phyloP scores from a whole-genome alignment of 2,329 filamentous ascomycete genomes.

The Fusarium abutilonis region DNA sequence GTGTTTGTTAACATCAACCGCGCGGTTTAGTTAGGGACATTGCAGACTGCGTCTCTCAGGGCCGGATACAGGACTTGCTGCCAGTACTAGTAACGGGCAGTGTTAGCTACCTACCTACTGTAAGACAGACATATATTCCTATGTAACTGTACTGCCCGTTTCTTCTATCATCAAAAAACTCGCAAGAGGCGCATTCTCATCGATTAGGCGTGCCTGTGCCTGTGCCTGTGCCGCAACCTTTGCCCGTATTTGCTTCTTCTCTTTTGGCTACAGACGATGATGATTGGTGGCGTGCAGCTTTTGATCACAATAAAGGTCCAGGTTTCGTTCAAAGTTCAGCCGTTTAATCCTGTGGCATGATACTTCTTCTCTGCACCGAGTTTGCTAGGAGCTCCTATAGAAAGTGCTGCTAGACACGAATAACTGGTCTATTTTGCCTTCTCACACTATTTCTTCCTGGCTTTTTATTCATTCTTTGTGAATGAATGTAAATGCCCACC shows the following conservation, averaged over 20 bases:
- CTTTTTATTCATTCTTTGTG: conserved; percentile 10
- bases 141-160: too few species aligned
- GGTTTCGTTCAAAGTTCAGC: not conserved
- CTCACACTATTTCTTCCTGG: conserved; percentile 3
- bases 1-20: conserved; percentile 10
- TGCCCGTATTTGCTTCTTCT: conserved; percentile 7
- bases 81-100: too few species aligned
- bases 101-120: too few species aligned
- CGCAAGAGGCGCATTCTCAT: not conserved
- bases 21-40: conserved; percentile 10
- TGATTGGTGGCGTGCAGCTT: conserved; percentile 20
- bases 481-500: conserved; percentile 16
- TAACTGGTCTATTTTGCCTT: conserved; percentile 12
- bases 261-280: not conserved
- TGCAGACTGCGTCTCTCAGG: not conserved
- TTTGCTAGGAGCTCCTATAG: conserved; percentile 7
- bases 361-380: not conserved
- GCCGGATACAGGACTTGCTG: not conserved
- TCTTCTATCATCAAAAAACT: too few species aligned
- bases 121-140: too few species aligned
- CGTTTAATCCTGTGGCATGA: not conserved
- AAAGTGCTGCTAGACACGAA: not conserved
- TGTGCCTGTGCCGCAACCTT: conserved; percentile 13
- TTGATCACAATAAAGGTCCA: conserved; percentile 3
- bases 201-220: not conserved